Percentiles rank a stretch among this genome's conserved stretches.
Evolutionary conservation across 208 protist species (phyloP).

Genomic region (Angomonas ambiguus): DNA sequence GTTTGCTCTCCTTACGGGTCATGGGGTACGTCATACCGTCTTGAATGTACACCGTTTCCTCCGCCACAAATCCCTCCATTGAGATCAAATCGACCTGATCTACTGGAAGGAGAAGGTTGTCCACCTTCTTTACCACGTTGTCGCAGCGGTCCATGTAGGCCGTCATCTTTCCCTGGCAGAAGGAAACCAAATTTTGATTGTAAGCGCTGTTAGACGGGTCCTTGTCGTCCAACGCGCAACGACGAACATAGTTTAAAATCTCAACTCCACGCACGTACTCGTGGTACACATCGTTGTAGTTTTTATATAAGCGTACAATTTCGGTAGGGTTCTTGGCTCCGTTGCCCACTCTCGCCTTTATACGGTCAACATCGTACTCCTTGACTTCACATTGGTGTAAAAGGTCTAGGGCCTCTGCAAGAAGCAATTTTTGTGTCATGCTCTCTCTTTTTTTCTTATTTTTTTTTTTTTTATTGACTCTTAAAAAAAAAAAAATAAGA

Average conservation of each 20-base stretch:
- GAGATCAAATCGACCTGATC: constrained; percentile 43
- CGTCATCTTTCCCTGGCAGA: constrained; percentile 64
- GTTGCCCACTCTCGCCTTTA: constrained; percentile 33
- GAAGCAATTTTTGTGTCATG: constrained; percentile 76
- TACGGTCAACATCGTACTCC: constrained; percentile 68
- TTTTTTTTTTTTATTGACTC: neutral
- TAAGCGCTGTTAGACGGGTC: constrained; percentile 33
- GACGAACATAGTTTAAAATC: constrained; percentile 78
- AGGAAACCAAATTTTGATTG: constrained; percentile 43
- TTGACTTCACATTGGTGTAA: constrained; percentile 61
- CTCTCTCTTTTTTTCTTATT: neutral
- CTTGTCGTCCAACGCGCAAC: constrained; percentile 33
- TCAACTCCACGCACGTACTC: constrained; percentile 60
- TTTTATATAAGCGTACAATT: constrained; percentile 39
- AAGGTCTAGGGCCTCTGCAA: constrained; percentile 75
- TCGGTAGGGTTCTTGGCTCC: constrained; percentile 39
- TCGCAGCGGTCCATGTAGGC: constrained; percentile 75
- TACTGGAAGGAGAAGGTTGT: constrained; percentile 63
- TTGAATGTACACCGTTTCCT: constrained; percentile 42
- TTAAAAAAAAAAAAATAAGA: neutral
- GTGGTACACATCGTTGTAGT: constrained; percentile 51
- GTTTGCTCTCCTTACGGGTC: constrained; percentile 35
- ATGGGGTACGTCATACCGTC: constrained; percentile 39
- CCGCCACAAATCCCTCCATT: constrained; percentile 39
- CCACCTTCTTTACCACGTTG: constrained; percentile 55